Conservation (phyloP, 73 alveolate genomes). For the Stentor roeselii region DNA sequence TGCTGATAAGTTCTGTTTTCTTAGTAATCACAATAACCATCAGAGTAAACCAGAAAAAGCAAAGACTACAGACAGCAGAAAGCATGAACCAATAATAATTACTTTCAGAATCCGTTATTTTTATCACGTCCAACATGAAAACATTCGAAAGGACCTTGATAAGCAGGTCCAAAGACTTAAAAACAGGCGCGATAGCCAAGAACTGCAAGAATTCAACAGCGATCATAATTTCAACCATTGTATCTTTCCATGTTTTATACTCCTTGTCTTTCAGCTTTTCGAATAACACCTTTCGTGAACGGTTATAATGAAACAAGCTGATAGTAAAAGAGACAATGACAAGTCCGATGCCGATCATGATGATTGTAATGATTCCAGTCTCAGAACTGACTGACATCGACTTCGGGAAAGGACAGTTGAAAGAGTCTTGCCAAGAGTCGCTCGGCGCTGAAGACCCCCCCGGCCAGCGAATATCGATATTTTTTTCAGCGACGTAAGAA, state of each 20-base stretch:
- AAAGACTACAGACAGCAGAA: neutral
- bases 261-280: neutral
- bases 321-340: neutral
- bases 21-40: neutral
- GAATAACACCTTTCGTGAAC: neutral
- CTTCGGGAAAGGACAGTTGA: constrained; percentile 21
- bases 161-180: neutral
- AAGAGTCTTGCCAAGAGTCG: neutral
- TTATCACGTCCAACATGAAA: constrained; percentile 18
- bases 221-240: neutral
- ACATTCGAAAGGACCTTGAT: constrained; percentile 3
- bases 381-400: neutral
- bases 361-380: neutral
- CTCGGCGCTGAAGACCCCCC: neutral
- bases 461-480: neutral
- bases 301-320: neutral
- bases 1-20: neutral
- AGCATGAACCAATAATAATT: neutral
- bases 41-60: constrained; percentile 9
- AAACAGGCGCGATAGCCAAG: constrained; percentile 26
- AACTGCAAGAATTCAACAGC: constrained; percentile 25
- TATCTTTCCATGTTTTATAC: constrained; percentile 20
- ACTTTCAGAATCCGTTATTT: neutral
- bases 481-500: neutral
- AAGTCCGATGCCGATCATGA: neutral